phyloP scores from a whole-genome alignment of 331 rosid species.

The Spiraea crenata region DNA sequence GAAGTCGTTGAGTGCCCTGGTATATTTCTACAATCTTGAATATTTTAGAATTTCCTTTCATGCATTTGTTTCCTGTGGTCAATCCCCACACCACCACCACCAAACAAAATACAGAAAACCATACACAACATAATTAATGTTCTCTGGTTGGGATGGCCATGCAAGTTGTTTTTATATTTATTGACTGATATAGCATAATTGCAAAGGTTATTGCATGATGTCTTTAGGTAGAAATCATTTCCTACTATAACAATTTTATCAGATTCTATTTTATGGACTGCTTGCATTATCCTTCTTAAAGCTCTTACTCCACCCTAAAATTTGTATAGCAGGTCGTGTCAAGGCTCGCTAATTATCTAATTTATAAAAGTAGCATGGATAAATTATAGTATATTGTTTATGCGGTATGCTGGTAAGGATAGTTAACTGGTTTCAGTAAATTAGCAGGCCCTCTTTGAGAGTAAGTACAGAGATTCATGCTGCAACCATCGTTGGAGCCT shows the following conservation, averaged over 20 bases:
- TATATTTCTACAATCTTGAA: constrained; percentile 26
- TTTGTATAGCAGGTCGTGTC: too few relatives aligned
- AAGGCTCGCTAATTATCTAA: too few relatives aligned
- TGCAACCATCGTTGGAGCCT: not conserved
- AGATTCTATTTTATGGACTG: not conserved
- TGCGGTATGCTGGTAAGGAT: too few relatives aligned
- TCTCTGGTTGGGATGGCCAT: not conserved
- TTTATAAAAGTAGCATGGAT: too few relatives aligned
- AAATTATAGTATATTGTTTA: too few relatives aligned
- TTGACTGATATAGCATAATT: constrained; percentile 2
- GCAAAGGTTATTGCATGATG: not conserved
- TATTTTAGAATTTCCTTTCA: not conserved
- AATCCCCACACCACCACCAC: not conserved
- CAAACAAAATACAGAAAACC: too few relatives aligned
- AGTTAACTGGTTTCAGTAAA: not conserved
- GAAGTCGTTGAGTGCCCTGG: constrained; percentile 93
- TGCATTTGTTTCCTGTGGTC: not conserved
- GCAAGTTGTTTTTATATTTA: not conserved
- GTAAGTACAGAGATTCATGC: not conserved
- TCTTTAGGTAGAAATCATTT: not conserved
- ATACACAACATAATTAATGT: too few relatives aligned
- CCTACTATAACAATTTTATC: not conserved
- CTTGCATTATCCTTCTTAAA: not conserved
- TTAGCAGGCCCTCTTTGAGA: not conserved
- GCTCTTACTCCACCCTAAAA: too few relatives aligned